Base-by-base conservation (phyloP, 768 basidiomycete species). In the Rhizopogon vulgaris region DNA sequence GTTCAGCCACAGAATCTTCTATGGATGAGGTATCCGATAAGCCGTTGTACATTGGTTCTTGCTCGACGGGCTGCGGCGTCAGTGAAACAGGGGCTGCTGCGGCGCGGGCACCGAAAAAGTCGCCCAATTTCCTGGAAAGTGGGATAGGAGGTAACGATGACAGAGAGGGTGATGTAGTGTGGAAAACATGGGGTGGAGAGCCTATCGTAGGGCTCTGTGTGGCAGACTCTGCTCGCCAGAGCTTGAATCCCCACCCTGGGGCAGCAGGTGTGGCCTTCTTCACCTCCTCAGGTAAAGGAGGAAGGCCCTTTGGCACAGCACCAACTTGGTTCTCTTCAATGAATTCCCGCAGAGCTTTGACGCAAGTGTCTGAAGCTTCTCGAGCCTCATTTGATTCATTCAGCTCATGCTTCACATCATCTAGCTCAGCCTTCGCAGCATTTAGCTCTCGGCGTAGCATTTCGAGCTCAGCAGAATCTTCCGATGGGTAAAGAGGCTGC, bases 291-390 rank as follows among this genome's bases (percentile, higher is more conserved):
- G 66, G 66, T 17, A 54, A 66, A 56, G 53, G 51, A 49, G 54
- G 48, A 48, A 52, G 17, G 39, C 49, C 28, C 12, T 57, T 52
- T 27, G 64, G 41, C 3, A 58, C 59, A 41, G 64, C 68, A 8
- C 86, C 86, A 45, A 87, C 74, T 52, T 82, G 81, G 63, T 85
- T 82, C 57, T 89, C 83, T 18, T 79, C 80, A 57, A 91, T 90
- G 63, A 87, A 97, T 52, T 83, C 85, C 36, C 93, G 78, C 39
- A 98, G 72, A 0, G 87, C 90, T 50, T 80, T 83, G 57, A 89
- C 82, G 63, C 91, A 94, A 1, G 79, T 79, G 58, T 97, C 93
- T 34, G 87, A 90, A 3, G 94, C 94, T 62, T 91, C 84, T 43
- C 83, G 76, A 3, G 90, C 91, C 67, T 97, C 94, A 55, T 80